Conservation (phyloP, 2,329 filamentous ascomycete species). For the Arthroderma uncinatum region DNA sequence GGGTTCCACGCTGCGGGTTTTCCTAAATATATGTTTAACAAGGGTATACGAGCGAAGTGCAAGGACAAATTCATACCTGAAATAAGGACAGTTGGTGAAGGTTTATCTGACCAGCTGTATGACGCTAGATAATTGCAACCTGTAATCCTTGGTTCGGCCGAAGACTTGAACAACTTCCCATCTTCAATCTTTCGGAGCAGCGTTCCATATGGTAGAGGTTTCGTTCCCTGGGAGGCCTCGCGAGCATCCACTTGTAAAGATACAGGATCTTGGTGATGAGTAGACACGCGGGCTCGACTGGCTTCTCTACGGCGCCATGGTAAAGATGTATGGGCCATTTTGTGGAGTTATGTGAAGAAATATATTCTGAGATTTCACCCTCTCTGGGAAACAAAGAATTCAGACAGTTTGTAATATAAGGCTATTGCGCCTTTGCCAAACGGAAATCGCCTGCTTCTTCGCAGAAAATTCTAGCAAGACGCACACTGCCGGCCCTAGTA, state of each 20-base stretch:
- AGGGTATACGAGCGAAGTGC: background rate
- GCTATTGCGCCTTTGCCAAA: background rate
- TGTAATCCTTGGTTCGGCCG: slow-evolving; percentile 22
- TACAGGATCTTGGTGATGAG: background rate
- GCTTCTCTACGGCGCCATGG: background rate
- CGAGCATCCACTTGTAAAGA: background rate
- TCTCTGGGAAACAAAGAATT: background rate
- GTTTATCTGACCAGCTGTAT: slow-evolving; percentile 41
- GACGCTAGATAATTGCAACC: slow-evolving; percentile 38
- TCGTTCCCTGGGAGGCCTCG: background rate
- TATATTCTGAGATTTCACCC: no score
- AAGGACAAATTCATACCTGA: slow-evolving; percentile 19
- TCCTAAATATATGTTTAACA: background rate
- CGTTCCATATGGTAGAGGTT: background rate
- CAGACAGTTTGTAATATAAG: no score
- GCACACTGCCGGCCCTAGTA: background rate
- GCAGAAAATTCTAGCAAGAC: background rate
- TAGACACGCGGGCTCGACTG: background rate
- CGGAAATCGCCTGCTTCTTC: background rate
- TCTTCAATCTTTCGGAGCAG: background rate
- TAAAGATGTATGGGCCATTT: background rate
- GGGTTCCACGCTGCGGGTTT: slow-evolving; percentile 40
- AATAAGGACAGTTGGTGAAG: slow-evolving; percentile 32
- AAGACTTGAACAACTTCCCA: background rate
- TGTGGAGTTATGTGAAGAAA: background rate